Percentiles rank a stretch among this genome's conserved stretches.
phyloP scores from a whole-genome alignment of 169 alveolate genomes.

The Babesia divergens region DNA sequence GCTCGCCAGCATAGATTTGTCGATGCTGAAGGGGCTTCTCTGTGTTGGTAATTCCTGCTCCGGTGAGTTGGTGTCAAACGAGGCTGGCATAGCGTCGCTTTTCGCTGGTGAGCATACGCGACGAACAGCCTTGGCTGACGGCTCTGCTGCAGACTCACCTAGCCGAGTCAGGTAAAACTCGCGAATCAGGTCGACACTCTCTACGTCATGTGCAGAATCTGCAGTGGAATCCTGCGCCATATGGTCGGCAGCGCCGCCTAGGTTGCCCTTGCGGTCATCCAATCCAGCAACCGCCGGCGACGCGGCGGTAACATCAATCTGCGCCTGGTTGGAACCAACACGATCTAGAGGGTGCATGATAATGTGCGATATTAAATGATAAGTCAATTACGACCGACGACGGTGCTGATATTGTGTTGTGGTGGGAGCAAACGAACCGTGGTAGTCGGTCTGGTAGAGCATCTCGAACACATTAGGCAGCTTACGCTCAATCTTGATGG shows the following conservation, averaged over 20 bases:
- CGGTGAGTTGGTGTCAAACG: too few species aligned
- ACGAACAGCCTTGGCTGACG: background rate
- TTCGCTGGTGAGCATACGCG: background rate
- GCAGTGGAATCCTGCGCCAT: background rate
- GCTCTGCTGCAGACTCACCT: background rate
- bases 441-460: slow-evolving; percentile 48
- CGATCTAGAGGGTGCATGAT: too few species aligned
- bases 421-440: slow-evolving; percentile 8
- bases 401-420: slow-evolving; percentile 29
- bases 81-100: too few species aligned
- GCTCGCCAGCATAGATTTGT: background rate
- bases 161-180: slow-evolving; percentile 26
- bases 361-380: background rate
- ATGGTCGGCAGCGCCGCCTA: background rate
- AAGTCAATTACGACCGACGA: background rate
- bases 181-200: slow-evolving; percentile 5
- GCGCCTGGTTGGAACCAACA: too few species aligned
- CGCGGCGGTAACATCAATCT: background rate
- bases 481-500: slow-evolving; percentile 53
- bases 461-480: slow-evolving; percentile 57
- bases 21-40: too few species aligned
- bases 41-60: too few species aligned
- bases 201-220: background rate
- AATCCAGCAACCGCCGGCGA: background rate
- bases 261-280: background rate